Percentiles rank a stretch among this genome's conserved stretches.
These are phyloP conservation scores for Backusella parvicylindrica DNA, from an alignment of 192 early-diverging fungal species.

Conservation along the genomic window DNA sequence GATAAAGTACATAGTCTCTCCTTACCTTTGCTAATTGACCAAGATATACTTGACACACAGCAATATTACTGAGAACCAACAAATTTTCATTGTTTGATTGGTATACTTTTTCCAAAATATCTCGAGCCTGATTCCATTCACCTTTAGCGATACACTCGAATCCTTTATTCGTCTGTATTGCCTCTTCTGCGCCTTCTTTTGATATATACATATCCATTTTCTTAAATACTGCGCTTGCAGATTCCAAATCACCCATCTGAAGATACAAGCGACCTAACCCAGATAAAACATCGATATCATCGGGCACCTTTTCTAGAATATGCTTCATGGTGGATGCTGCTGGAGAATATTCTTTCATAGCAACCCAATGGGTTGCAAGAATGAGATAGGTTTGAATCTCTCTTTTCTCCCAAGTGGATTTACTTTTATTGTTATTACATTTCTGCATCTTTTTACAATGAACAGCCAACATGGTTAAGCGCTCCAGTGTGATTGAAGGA, in stretches of 20 bases:
- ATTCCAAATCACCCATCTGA: conserved; percentile 40
- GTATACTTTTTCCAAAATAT: conserved; percentile 37
- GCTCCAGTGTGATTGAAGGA: conserved; percentile 38
- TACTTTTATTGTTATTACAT: background rate
- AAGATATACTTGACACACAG: conserved; percentile 47
- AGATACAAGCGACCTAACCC: conserved; percentile 45
- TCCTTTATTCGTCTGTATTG: conserved; percentile 37
- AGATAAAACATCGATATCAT: conserved; percentile 38
- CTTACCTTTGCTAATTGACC: conserved; percentile 33
- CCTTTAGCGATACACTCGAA: conserved; percentile 38
- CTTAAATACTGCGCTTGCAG: conserved; percentile 31
- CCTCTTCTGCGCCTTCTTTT: conserved; percentile 14
- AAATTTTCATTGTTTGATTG: conserved; percentile 43
- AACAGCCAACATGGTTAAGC: conserved; percentile 38
- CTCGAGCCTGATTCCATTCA: conserved; percentile 40
- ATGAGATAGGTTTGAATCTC: conserved; percentile 43
- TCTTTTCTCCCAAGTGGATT: conserved; percentile 38
- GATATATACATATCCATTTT: conserved; percentile 12
- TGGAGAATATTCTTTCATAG: conserved; percentile 39
- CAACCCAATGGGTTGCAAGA: conserved; percentile 39
- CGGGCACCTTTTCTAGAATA: conserved; percentile 17
- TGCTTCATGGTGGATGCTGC: conserved; percentile 36
- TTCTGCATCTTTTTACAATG: conserved; percentile 38
- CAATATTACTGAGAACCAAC: conserved; percentile 44
- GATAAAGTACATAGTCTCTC: background rate